Conservation (phyloP, 495 filamentous ascomycete genomes). For the Podospora pseudoanserina region DNA sequence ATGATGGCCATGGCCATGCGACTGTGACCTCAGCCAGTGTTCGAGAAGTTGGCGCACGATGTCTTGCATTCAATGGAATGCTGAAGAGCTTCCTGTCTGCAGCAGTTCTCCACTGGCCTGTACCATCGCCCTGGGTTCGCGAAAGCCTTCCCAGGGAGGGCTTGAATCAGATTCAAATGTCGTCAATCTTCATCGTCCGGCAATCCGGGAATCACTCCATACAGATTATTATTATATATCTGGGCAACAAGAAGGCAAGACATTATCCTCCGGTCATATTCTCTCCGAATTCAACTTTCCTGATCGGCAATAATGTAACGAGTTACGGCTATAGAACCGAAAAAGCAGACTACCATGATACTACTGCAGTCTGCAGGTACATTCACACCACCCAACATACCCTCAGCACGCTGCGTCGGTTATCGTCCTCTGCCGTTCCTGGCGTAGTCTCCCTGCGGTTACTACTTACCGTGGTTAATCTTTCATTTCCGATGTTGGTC, state of each 20-base stretch:
- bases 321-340: not conserved
- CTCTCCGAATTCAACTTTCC: not conserved
- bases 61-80: constrained; percentile 6
- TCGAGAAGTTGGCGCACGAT: constrained; percentile 6
- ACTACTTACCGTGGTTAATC: not conserved
- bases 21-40: not conserved
- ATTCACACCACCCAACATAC: not conserved
- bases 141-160: not conserved
- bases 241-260: not conserved
- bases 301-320: not conserved
- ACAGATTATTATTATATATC: not conserved
- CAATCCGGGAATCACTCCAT: not conserved
- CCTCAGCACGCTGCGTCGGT: not conserved
- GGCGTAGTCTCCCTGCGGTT: too few species aligned
- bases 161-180: not conserved
- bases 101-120: not conserved
- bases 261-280: not conserved
- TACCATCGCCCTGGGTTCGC: not conserved
- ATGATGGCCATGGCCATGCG: not conserved
- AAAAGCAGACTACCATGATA: not conserved
- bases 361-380: not conserved
- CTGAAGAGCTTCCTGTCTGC: not conserved
- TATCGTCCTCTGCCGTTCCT: not conserved
- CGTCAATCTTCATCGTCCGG: not conserved
- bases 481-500: not conserved